These are phyloP conservation scores for Crithidia fasciculata DNA, from an alignment of 208 protist species.

Conservation along the genomic window DNA sequence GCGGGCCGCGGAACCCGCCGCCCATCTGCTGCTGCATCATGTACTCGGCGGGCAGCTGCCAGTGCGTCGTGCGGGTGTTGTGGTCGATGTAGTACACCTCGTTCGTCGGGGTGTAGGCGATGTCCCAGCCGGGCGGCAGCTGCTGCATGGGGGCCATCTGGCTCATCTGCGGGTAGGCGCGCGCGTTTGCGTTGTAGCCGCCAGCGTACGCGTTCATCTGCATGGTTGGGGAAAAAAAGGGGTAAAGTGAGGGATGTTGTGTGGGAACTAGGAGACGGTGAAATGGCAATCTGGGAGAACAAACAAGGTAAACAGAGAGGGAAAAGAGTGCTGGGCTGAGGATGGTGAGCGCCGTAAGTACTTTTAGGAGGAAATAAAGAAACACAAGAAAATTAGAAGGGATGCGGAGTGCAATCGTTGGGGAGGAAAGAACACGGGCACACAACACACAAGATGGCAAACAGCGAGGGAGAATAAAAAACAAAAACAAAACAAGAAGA, in stretches of 20 bases:
- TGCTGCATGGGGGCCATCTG: constrained; percentile 30
- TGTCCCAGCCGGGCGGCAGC: constrained; percentile 86
- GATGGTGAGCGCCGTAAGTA: no score
- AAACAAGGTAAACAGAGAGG: constrained; percentile 6
- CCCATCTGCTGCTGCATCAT: constrained; percentile 32
- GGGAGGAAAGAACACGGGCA: no score
- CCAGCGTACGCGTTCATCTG: constrained; percentile 37
- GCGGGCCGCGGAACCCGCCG: constrained; percentile 39
- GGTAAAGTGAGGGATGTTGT: constrained; percentile 7
- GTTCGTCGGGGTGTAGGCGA: constrained; percentile 66
- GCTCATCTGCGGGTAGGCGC: constrained; percentile 21
- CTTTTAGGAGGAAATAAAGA: no score
- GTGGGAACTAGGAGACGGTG: no score
- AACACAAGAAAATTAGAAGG: no score
- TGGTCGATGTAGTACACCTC: constrained; percentile 91
- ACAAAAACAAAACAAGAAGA: constrained; percentile 1
- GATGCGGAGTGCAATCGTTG: no score
- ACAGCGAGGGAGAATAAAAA: neutral
- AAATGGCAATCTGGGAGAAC: neutral
- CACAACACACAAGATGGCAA: no score
- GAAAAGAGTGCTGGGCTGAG: no score
- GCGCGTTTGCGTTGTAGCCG: constrained; percentile 20
- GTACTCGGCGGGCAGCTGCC: constrained; percentile 61
- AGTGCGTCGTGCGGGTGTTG: constrained; percentile 88
- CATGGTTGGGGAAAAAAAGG: constrained; percentile 18